A percentile compares a stretch with the other conserved stretches of the same genome.
Evolutionary conservation across 495 filamentous ascomycete species (phyloP).

Genomic region (Paragyromitra xinjiangensis): DNA sequence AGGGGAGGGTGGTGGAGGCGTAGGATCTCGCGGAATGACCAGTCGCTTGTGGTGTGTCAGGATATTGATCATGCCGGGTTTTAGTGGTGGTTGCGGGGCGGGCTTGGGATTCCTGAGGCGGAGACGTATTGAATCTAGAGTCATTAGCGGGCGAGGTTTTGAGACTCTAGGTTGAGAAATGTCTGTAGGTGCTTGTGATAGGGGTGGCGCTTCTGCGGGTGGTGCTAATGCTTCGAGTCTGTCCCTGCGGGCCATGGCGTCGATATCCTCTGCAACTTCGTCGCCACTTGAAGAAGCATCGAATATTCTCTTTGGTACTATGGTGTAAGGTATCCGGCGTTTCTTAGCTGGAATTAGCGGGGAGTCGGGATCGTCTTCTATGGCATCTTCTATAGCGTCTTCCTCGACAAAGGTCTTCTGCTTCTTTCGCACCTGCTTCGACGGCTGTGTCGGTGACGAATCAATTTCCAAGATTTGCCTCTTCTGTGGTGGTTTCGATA

Average conservation of each 20-base stretch:
- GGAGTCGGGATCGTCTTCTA: conserved; percentile 5
- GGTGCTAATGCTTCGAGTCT: not conserved
- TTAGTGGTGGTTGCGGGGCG: not conserved
- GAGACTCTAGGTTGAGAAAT: not conserved
- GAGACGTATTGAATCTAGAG: not conserved
- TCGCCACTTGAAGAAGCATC: conserved; percentile 5
- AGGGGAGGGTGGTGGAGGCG: conserved; percentile 11
- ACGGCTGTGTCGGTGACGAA: conserved; percentile 1
- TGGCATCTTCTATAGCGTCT: conserved; percentile 12
- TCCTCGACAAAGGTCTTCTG: not conserved
- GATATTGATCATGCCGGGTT: conserved; percentile 21
- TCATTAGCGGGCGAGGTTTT: not conserved
- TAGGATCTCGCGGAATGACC: not conserved
- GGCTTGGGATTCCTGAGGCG: not conserved
- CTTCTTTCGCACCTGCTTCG: not conserved
- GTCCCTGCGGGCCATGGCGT: not conserved
- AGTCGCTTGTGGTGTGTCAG: conserved; percentile 7
- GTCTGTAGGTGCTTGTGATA: not conserved
- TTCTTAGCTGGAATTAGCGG: not conserved
- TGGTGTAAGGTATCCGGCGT: not conserved
- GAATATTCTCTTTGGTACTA: not conserved
- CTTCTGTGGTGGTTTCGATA: not conserved
- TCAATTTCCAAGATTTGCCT: not conserved
- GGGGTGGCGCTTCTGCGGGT: not conserved
- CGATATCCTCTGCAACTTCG: conserved; percentile 1